Base-by-base conservation (phyloP, 345 rosid genomes). In the Bruguiera gymnorhiza region DNA sequence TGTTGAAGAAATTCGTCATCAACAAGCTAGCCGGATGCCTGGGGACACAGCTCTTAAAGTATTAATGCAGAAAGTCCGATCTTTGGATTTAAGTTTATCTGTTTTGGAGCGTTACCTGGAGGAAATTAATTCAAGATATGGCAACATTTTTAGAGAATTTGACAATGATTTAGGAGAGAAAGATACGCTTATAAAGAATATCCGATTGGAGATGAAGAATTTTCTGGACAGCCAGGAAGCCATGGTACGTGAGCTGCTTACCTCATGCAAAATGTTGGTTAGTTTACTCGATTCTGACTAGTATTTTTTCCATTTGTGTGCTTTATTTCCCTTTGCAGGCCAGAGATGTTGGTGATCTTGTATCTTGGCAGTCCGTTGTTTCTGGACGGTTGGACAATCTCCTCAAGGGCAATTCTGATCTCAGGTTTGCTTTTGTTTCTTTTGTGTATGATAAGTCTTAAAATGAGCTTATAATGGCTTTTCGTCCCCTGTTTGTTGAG, bases 1-100 rank as follows among this genome's bases (percentile, higher is more conserved):
- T 1, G 77, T 82, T 24, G 91, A 87, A 76, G 99, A 88, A 81
- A 76, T 83, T 62, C 92, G 83, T 29, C 97, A 76, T 65, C 90
- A 86, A 69, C 96, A 88, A 78, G 89, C 79, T 74, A 88, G 95
- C 60, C 87, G 97, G 79, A 86, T 90, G 92, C 94, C 93, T 65
- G 96, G 96, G n/a, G 99, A 96, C 73, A 83, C 90, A 46, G 98
- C 89, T 75, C 87, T 92, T 29, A 92, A 92, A 82, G 83, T 92
- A 79, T 77, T 96, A 67, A 89, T 90, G 98, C 96, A 96, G 79
- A 96, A 96, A 87, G 90, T 90, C 52, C 86, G 84, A 69, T 90
- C 96, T 3, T 60, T 96, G 63, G 99, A 96, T 82, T 60, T 89
- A 53, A 92, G 83, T 80, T 77, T 96, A 57, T 89, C 96, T 24